phyloP scores from a whole-genome alignment of 2,329 filamentous ascomycete genomes.

The Akanthomyces muscarius region DNA sequence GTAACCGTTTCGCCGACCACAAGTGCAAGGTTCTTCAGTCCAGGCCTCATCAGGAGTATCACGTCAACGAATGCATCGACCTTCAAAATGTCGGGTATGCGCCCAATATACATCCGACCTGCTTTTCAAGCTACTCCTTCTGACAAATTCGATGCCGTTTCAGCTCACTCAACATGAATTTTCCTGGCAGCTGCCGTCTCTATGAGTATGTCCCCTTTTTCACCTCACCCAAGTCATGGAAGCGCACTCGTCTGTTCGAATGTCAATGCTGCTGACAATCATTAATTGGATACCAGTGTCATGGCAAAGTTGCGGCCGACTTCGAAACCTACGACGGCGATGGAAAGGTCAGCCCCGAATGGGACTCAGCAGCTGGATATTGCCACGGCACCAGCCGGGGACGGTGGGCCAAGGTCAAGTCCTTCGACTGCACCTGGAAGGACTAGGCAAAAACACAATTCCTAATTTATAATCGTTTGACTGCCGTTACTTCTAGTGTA shows the following conservation, averaged over 20 bases:
- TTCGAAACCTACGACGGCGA: background rate
- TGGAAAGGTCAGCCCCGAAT: background rate
- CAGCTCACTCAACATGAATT: background rate
- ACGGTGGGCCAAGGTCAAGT: background rate
- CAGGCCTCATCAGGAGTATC: background rate
- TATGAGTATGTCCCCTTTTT: background rate
- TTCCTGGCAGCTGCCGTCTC: background rate
- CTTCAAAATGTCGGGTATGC: background rate
- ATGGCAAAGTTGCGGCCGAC: background rate
- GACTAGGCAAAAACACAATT: background rate
- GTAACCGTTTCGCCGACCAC: background rate
- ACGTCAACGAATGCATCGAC: conserved; percentile 2
- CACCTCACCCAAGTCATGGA: background rate
- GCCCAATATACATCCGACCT: background rate
- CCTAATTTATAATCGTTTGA: no score
- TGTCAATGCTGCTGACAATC: background rate
- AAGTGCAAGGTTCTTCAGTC: background rate
- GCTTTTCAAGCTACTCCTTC: no score
- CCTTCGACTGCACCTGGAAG: background rate
- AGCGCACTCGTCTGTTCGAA: no score
- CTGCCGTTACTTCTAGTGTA: no score
- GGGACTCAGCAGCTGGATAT: no score
- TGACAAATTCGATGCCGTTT: no score
- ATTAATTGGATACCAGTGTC: background rate
- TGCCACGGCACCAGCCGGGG: background rate